phyloP scores from a whole-genome alignment of 106 monocot genomes.

The Ottelia alismoides region DNA sequence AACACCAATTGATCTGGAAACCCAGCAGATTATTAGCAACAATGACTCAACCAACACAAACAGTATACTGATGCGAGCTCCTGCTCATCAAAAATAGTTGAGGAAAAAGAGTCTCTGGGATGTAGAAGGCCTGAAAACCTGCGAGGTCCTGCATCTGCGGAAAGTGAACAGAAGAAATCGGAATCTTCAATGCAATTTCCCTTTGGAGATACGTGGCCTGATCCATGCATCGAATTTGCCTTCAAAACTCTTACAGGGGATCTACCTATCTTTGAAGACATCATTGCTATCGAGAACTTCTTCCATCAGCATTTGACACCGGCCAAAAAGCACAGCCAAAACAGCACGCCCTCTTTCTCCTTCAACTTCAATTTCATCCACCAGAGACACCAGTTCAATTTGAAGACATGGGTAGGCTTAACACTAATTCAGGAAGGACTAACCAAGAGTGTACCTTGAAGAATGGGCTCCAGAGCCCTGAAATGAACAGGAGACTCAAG shows the following conservation, averaged over 20 bases:
- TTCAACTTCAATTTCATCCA: too few species aligned
- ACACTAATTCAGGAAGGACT: too few species aligned
- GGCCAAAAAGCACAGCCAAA: too few species aligned
- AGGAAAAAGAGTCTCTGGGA: neutral
- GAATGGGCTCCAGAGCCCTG: too few species aligned
- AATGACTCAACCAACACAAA: neutral
- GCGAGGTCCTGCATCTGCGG: neutral
- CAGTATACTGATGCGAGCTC: neutral
- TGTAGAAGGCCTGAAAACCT: neutral
- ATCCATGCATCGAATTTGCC: constrained; percentile 67
- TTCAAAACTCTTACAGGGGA: constrained; percentile 69
- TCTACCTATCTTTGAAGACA: constrained; percentile 26
- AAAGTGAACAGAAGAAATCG: neutral
- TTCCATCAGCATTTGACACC: too few species aligned
- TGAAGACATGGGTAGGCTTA: too few species aligned
- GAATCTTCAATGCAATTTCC: constrained; percentile 2
- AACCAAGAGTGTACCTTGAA: too few species aligned
- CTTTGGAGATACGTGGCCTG: constrained; percentile 40
- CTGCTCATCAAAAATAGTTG: neutral
- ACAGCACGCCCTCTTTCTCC: too few species aligned
- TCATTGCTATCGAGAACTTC: constrained; percentile 9
- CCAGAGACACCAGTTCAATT: too few species aligned
- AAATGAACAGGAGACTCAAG: too few species aligned
- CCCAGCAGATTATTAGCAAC: neutral
- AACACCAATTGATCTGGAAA: neutral